Conservation (phyloP, 768 basidiomycete genomes). For the Rhodotorula taiwanensis region DNA sequence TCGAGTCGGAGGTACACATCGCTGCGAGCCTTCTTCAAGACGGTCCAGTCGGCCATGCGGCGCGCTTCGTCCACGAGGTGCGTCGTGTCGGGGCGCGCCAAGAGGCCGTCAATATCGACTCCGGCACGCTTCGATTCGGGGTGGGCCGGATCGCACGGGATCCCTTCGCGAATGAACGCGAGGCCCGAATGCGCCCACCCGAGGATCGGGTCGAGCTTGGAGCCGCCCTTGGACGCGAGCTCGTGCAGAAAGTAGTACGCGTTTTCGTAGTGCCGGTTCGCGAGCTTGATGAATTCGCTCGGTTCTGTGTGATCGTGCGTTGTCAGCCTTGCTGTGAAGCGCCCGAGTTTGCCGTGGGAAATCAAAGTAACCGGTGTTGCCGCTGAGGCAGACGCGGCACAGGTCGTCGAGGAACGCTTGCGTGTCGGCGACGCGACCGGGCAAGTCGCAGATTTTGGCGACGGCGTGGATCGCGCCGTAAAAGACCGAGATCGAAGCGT, state of each 20-base stretch:
- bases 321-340: no score
- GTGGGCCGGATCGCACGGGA: conserved; percentile 2
- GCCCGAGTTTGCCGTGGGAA: no score
- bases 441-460: conserved; percentile 27
- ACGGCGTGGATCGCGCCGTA: conserved; percentile 33
- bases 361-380: conserved; percentile 16
- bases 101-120: conserved; percentile 15
- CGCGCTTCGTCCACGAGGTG: conserved; percentile 14
- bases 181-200: conserved; percentile 24
- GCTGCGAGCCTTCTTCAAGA: conserved; percentile 11
- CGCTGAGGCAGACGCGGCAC: neutral
- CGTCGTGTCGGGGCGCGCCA: neutral
- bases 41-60: conserved; percentile 9
- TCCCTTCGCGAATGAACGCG: conserved; percentile 17
- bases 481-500: conserved; percentile 25
- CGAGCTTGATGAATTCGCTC: conserved; percentile 29
- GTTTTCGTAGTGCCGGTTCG: conserved; percentile 26
- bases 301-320: neutral
- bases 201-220: conserved; percentile 25
- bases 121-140: conserved; percentile 2
- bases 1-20: conserved; percentile 25
- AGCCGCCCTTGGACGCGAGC: conserved; percentile 15
- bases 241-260: conserved; percentile 34
- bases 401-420: conserved; percentile 35
- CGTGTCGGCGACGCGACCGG: conserved; percentile 26